Evolutionary conservation across 129 eudicot species (phyloP).

Genomic region (Pseudognaphalium luteoalbum): DNA sequence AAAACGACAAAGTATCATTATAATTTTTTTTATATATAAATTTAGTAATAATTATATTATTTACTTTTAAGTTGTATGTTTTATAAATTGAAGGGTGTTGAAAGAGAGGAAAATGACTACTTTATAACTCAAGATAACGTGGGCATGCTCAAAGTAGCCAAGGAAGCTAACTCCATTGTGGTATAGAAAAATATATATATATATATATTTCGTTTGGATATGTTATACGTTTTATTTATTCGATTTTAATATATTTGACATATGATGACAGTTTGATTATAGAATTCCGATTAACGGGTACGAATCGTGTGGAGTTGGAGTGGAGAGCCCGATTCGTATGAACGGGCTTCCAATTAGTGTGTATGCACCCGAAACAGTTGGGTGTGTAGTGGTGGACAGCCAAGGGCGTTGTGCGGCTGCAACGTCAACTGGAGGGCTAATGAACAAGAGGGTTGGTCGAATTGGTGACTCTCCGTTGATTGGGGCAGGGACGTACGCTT

Average conservation of each 20-base stretch:
- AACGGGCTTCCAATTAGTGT: slow-evolving; percentile 81
- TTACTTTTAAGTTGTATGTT: not conserved
- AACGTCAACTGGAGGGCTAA: slow-evolving; percentile 90
- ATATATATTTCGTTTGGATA: not conserved
- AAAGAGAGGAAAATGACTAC: slow-evolving; percentile 71
- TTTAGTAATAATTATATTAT: not conserved
- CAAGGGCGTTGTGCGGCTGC: slow-evolving; percentile 92
- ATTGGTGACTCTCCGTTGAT: slow-evolving; percentile 90
- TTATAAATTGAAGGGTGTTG: slow-evolving; percentile 58
- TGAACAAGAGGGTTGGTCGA: slow-evolving; percentile 80
- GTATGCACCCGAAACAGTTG: slow-evolving; percentile 88
- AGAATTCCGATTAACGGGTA: slow-evolving; percentile 54
- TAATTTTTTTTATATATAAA: no score
- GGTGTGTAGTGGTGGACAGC: slow-evolving; percentile 86
- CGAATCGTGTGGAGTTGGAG: slow-evolving; percentile 60
- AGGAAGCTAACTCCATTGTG: slow-evolving; percentile 85
- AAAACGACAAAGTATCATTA: no score
- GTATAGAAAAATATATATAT: slow-evolving; percentile 27
- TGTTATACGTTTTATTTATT: not conserved
- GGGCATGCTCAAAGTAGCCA: slow-evolving; percentile 81
- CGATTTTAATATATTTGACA: not conserved
- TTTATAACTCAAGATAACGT: slow-evolving; percentile 79
- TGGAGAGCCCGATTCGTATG: slow-evolving; percentile 61
- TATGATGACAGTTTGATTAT: slow-evolving; percentile 65
- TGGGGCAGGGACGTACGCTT: slow-evolving; percentile 89